These are phyloP conservation scores for Phytophthora pseudosyringae DNA, from an alignment of 352 stramenopile genomes.

Conservation along the genomic window DNA sequence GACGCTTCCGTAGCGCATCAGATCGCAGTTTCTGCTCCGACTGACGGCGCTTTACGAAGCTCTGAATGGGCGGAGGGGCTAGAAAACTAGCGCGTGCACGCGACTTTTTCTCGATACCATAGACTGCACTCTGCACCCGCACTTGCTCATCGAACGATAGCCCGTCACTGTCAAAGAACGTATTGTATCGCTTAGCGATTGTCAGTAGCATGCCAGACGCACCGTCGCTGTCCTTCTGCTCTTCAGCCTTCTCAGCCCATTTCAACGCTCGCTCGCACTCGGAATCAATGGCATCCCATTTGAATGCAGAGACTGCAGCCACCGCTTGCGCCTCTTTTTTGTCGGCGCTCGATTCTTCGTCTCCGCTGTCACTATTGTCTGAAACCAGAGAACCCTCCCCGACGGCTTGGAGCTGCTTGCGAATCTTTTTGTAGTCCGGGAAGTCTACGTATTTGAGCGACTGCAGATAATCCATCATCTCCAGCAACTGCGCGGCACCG, in stretches of 20 bases:
- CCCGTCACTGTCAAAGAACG: slow-evolving; percentile 70
- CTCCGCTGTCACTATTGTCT: slow-evolving; percentile 39
- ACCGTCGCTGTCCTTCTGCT: slow-evolving; percentile 51
- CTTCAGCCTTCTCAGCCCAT: slow-evolving; percentile 59
- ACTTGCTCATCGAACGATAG: slow-evolving; percentile 59
- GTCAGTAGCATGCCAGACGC: slow-evolving; percentile 60
- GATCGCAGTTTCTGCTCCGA: slow-evolving; percentile 80
- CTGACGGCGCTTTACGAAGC: slow-evolving; percentile 77
- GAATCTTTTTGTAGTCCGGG: slow-evolving; percentile 67
- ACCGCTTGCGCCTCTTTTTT: slow-evolving; percentile 28
- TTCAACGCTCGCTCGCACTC: slow-evolving; percentile 60
- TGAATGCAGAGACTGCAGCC: slow-evolving; percentile 24
- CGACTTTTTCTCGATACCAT: slow-evolving; percentile 68
- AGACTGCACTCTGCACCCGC: slow-evolving; percentile 70
- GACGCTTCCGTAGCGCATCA: slow-evolving; percentile 73
- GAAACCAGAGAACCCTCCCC: slow-evolving; percentile 29
- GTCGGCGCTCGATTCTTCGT: slow-evolving; percentile 32
- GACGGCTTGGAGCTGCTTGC: slow-evolving; percentile 41
- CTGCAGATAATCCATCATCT: slow-evolving; percentile 81
- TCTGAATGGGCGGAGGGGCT: slow-evolving; percentile 82
- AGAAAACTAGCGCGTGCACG: slow-evolving; percentile 47
- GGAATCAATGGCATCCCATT: slow-evolving; percentile 40
- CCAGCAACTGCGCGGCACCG: slow-evolving; percentile 70
- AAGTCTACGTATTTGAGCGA: slow-evolving; percentile 75
- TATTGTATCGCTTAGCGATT: slow-evolving; percentile 81